Evolutionary conservation across 2,329 filamentous ascomycete genomes (phyloP).

Genomic region (Geoglossum cookeanum): DNA sequence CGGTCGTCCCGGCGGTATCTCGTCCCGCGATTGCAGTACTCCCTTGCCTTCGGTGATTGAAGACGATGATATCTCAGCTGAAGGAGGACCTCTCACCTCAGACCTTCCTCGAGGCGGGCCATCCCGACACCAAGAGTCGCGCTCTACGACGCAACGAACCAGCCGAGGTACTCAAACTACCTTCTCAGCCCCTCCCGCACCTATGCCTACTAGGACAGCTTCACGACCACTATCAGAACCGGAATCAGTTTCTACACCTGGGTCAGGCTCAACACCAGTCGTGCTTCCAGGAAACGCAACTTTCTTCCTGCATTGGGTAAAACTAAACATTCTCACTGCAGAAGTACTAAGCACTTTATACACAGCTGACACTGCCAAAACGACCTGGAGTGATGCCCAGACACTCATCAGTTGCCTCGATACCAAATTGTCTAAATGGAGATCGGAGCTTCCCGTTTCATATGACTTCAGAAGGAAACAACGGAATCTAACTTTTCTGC

Average conservation of each 20-base stretch:
- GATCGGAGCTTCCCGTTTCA: background rate
- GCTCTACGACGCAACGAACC: background rate
- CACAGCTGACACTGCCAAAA: background rate
- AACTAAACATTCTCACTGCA: background rate
- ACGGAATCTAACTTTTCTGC: conserved; percentile 16
- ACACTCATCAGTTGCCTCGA: conserved; percentile 5
- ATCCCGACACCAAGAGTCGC: background rate
- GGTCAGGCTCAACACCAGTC: background rate
- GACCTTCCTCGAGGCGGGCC: background rate
- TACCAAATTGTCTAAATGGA: conserved; percentile 5
- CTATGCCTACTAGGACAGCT: background rate
- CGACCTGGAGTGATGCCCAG: conserved; percentile 6
- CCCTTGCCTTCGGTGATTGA: conserved; percentile 23
- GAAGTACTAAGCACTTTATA: conserved; percentile 5
- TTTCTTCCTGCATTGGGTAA: conserved; percentile 5
- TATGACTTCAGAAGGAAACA: conserved; percentile 7
- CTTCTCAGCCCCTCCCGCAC: background rate
- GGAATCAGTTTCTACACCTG: background rate
- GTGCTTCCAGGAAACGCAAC: background rate
- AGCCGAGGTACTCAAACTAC: background rate
- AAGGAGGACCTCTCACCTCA: background rate
- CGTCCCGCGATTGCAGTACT: conserved; percentile 24
- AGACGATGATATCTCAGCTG: conserved; percentile 17
- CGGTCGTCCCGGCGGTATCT: conserved; percentile 24
- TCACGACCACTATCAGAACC: background rate